phyloP scores from a whole-genome alignment of 257 asterid species.

The Rhazya stricta region DNA sequence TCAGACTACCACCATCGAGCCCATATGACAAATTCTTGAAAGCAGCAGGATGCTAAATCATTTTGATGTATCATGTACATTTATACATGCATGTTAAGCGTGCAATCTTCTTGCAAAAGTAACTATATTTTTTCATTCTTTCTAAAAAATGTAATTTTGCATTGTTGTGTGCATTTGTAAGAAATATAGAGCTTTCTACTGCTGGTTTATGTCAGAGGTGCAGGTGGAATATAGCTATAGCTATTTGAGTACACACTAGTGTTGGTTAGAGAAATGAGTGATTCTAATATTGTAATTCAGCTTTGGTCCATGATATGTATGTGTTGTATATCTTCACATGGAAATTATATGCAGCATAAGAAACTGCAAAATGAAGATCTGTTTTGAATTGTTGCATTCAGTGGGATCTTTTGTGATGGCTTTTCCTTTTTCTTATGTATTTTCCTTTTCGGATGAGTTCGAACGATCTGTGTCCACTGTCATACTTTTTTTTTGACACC shows the following conservation, averaged over 20 bases:
- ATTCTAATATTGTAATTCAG: not conserved
- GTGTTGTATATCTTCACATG: not conserved
- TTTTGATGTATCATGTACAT: conserved; percentile 12
- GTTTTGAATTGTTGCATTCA: too few species aligned
- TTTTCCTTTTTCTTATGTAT: too few species aligned
- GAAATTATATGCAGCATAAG: too few species aligned
- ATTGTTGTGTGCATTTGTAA: conserved; percentile 4
- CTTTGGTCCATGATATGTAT: not conserved
- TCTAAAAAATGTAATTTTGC: conserved; percentile 1
- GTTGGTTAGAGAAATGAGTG: not conserved
- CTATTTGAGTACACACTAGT: not conserved
- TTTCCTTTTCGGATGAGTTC: too few species aligned
- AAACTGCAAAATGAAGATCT: not conserved
- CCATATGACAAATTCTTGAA: conserved; percentile 50
- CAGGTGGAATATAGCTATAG: conserved; percentile 6
- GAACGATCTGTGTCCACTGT: too few species aligned
- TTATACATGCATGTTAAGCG: not conserved
- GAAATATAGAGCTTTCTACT: conserved; percentile 14
- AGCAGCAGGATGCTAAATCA: conserved; percentile 45
- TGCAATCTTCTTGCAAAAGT: not conserved
- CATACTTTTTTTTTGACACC: too few species aligned
- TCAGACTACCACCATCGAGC: conserved; percentile 51
- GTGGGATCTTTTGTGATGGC: too few species aligned
- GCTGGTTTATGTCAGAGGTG: conserved; percentile 1
- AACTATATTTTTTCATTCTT: conserved; percentile 20